Evolutionary conservation across 2,329 filamentous ascomycete genomes (phyloP), one percentile per base, ranked within the genome.

Genomic region (Didymellaceae sp.): DNA sequence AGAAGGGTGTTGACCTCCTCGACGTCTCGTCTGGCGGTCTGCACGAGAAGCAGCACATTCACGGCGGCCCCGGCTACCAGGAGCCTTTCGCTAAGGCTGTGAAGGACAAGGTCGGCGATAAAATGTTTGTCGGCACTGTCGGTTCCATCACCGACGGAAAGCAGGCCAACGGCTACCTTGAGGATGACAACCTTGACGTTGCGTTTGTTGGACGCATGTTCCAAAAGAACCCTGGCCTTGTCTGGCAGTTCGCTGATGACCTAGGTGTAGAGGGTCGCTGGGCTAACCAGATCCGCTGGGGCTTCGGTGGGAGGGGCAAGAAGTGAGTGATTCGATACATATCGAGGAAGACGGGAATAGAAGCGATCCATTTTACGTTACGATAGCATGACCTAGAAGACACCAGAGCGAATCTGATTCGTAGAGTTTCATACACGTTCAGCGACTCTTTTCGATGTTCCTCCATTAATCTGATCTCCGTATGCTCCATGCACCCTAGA

Each of bases 1-100:
- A 81, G 0, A 78, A 81, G 10, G 92, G 92, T 22, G 82, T 96
- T 33, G 92, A 97, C 69, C 77, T 96, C 13, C 80, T 96, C 22
- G 92, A 97, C 70, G 84, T 96, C 49, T 91, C 86, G 61, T 86
- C 86, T 1, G 90, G 86, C 25, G 92, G 89, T 30, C 88, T 89
- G 68, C 82, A 85, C 67, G 72, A 78, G 26, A 70, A 74, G 34
- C 86, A 89, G 67, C 77, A 85, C 67, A 83, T 90, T 57, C 75
- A 79, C 16, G 63, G 80, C 10, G 81, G 83, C 34, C 84, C 86
- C 1, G 87, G 79, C 0, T 93, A 89, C 78, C 91, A 96, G 77
- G 81, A 86, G 17, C 84, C 86, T 31, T 84, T 94, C 45, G 88
- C 90, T 0, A 83, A 85, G 37, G 78, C 80, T 24, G 84, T 95